These are phyloP conservation scores for Lentinula guzmanii DNA, from an alignment of 768 basidiomycete species.

Conservation along the genomic window DNA sequence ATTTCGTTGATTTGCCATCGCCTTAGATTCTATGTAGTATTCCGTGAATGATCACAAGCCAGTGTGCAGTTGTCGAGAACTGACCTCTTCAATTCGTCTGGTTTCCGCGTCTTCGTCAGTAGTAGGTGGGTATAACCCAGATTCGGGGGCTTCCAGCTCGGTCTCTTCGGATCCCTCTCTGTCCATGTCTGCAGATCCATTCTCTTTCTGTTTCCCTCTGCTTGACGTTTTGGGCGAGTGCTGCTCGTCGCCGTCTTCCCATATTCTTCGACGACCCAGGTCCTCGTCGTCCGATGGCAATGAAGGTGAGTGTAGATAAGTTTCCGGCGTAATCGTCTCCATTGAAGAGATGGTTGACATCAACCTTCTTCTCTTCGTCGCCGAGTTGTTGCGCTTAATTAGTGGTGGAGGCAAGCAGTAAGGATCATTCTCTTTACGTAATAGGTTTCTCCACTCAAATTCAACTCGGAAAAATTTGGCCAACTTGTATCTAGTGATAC, in stretches of 20 bases:
- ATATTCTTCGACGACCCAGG: constrained; percentile 27
- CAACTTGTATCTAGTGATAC: too few relatives aligned
- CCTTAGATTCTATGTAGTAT: constrained; percentile 51
- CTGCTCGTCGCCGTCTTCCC: constrained; percentile 26
- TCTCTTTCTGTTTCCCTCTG: constrained; percentile 27
- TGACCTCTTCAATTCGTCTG: constrained; percentile 66
- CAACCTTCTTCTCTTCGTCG: not conserved
- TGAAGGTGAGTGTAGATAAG: constrained; percentile 25
- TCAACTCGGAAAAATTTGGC: too few relatives aligned
- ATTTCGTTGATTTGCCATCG: constrained; percentile 78
- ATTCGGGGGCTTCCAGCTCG: constrained; percentile 12
- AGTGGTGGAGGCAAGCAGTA: not conserved
- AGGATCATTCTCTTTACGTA: not conserved
- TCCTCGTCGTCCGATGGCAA: constrained; percentile 42
- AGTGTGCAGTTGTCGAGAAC: constrained; percentile 9
- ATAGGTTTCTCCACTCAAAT: not conserved
- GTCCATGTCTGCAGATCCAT: constrained; percentile 17
- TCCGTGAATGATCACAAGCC: constrained; percentile 6
- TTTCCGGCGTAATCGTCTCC: constrained; percentile 8
- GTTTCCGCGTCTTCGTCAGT: constrained; percentile 65
- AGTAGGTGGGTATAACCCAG: constrained; percentile 57
- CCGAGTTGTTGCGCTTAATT: not conserved
- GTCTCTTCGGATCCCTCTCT: constrained; percentile 20
- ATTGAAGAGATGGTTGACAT: constrained; percentile 18
- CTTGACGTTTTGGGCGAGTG: constrained; percentile 16